These are phyloP conservation scores for Leptographium lundbergii DNA, from an alignment of 2,329 filamentous ascomycete species.

Conservation along the genomic window DNA sequence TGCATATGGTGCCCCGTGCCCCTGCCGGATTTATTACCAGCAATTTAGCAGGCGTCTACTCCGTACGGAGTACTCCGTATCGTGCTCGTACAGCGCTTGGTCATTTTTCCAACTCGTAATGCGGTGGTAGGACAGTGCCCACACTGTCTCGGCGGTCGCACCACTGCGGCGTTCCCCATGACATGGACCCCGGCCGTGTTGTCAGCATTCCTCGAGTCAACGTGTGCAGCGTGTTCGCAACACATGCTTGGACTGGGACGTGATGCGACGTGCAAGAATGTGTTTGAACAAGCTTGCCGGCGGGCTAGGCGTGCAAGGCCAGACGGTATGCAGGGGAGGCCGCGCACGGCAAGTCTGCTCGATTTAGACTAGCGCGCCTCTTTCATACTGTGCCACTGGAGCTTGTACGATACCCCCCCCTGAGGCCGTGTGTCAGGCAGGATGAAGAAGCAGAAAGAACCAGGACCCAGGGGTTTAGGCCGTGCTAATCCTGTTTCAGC, in stretches of 20 bases:
- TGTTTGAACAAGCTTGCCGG: no score
- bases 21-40: not conserved
- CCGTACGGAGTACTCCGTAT: no score
- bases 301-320: no score
- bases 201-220: not conserved
- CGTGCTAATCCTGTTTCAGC: conserved; percentile 14
- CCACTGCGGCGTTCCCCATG: not conserved
- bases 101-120: not conserved
- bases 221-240: no score
- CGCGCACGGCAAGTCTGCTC: not conserved
- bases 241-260: no score
- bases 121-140: not conserved
- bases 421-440: not conserved
- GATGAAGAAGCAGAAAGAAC: not conserved
- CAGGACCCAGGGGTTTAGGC: conserved; percentile 5
- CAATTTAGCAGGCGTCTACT: not conserved
- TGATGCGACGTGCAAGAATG: no score
- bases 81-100: not conserved
- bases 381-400: not conserved
- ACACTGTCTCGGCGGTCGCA: not conserved
- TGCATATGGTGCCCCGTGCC: not conserved
- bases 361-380: not conserved
- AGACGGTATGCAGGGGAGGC: not conserved
- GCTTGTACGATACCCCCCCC: not conserved
- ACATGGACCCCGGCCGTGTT: no score